Conservation (phyloP, 2,329 filamentous ascomycete genomes). For the Botryotinia narcissicola region DNA sequence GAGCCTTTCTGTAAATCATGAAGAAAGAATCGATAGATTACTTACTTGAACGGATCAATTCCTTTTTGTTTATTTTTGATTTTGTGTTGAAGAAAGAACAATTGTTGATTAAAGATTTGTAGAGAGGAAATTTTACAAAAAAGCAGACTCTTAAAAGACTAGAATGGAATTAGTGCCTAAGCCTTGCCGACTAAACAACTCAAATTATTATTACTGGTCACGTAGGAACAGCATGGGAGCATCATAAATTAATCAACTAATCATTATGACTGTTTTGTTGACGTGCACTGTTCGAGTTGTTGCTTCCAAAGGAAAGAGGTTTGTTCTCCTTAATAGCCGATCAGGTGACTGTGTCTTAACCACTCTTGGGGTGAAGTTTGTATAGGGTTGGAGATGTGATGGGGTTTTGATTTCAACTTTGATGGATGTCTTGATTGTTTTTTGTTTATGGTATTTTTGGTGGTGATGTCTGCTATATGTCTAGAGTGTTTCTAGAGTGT, state of each 20-base stretch:
- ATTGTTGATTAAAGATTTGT: neutral
- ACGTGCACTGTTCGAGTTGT: neutral
- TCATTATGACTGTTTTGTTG: neutral
- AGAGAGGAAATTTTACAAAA: neutral
- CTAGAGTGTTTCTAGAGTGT: too few relatives aligned
- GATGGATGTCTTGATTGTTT: too few relatives aligned
- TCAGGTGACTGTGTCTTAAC: neutral
- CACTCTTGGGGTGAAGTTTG: neutral
- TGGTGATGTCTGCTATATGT: too few relatives aligned
- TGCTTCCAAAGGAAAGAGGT: neutral
- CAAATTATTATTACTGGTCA: neutral
- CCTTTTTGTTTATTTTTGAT: neutral
- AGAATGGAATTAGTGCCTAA: neutral
- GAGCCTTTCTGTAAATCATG: neutral
- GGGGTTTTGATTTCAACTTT: neutral
- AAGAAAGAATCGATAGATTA: neutral
- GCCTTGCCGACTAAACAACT: constrained; percentile 5
- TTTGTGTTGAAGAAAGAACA: neutral
- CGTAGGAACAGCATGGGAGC: neutral
- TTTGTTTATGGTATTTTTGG: too few relatives aligned
- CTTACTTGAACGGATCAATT: neutral
- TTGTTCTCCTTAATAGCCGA: constrained; percentile 10
- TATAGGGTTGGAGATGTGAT: neutral
- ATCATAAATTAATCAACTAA: neutral
- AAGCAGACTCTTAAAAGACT: neutral